Percentiles rank a stretch among this genome's conserved stretches.
Evolutionary conservation across 2,329 filamentous ascomycete genomes (phyloP).

Genomic region (Geoglossum cookeanum): DNA sequence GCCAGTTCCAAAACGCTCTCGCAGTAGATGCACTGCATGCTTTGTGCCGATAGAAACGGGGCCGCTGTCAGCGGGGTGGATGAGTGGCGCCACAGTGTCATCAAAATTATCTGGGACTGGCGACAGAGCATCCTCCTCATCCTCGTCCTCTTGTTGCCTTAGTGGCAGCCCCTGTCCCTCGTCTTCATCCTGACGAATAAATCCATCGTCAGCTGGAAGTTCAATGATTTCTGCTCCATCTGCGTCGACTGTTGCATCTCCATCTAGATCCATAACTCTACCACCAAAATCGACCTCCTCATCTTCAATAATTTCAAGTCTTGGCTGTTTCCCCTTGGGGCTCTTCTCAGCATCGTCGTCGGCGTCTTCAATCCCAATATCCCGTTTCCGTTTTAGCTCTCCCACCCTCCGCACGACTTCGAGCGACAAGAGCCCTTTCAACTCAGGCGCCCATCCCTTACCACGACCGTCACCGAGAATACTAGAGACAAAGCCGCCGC

Average conservation of each 20-base stretch:
- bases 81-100: slow-evolving; percentile 53
- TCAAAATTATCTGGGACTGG: slow-evolving; percentile 47
- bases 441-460: slow-evolving; percentile 73
- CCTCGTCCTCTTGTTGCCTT: slow-evolving; percentile 24
- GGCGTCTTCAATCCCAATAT: slow-evolving; percentile 67
- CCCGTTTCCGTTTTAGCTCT: slow-evolving; percentile 84
- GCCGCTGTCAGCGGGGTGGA: slow-evolving; percentile 67
- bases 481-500: slow-evolving; percentile 71
- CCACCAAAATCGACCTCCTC: slow-evolving; percentile 30
- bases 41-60: slow-evolving; percentile 82
- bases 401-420: slow-evolving; percentile 57
- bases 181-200: slow-evolving; percentile 22
- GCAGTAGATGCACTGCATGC: slow-evolving; percentile 84
- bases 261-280: slow-evolving; percentile 33
- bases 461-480: slow-evolving; percentile 67
- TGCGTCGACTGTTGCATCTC: slow-evolving; percentile 24
- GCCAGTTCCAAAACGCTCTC: slow-evolving; percentile 65
- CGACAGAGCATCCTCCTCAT: slow-evolving; percentile 22
- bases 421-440: slow-evolving; percentile 79
- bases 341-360: slow-evolving; percentile 39
- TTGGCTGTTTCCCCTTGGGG: slow-evolving; percentile 43
- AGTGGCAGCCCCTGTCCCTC: slow-evolving; percentile 23
- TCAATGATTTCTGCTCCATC: slow-evolving; percentile 34
- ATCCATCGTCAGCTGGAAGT: slow-evolving; percentile 41
- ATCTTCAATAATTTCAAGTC: slow-evolving; percentile 40